These are phyloP conservation scores for Syzygium oleosum DNA, from an alignment of 345 rosid genomes.

Conservation along the genomic window DNA sequence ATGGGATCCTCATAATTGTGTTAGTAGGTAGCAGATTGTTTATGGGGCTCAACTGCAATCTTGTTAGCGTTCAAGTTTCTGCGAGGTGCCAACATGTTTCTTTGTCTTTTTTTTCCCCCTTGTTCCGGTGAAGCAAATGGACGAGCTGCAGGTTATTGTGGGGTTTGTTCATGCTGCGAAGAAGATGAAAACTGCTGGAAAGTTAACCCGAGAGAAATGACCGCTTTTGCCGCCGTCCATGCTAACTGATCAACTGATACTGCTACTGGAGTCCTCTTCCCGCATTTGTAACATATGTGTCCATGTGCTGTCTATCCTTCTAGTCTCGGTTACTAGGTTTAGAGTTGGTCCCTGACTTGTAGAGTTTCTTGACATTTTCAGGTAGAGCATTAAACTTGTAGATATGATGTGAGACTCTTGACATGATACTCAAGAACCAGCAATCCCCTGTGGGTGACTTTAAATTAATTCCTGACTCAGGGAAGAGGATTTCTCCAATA, in stretches of 20 bases:
- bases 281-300: constrained; percentile 21
- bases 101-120: neutral
- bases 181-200: constrained; percentile 64
- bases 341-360: constrained; percentile 22
- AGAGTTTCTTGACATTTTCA: constrained; percentile 31
- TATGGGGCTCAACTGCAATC: neutral
- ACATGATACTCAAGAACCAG: neutral
- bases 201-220: constrained; percentile 15
- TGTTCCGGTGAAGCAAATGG: constrained; percentile 60
- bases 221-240: neutral
- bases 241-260: neutral
- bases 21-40: neutral
- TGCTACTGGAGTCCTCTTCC: neutral
- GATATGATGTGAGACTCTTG: constrained; percentile 23
- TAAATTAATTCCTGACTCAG: neutral
- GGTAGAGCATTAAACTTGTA: constrained; percentile 34
- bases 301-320: constrained; percentile 12
- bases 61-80: neutral
- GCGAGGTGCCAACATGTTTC: neutral
- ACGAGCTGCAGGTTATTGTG: constrained; percentile 89
- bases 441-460: neutral
- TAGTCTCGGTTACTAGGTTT: constrained; percentile 9
- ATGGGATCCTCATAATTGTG: neutral
- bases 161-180: constrained; percentile 94
- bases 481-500: neutral